Evolutionary conservation across 106 monocot genomes (phyloP).

Genomic region (Dendrobium officinale): DNA sequence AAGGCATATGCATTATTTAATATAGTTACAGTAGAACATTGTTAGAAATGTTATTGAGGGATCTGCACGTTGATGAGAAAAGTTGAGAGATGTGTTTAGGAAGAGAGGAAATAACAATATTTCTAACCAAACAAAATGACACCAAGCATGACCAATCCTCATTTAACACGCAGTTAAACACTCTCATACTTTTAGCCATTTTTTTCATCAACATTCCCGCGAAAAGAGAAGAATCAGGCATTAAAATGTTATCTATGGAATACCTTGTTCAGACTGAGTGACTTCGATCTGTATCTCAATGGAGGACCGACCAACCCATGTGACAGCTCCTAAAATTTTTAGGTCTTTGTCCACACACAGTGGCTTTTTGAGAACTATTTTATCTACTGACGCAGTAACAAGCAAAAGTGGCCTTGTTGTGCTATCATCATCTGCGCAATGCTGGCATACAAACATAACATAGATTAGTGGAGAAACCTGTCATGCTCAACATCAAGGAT

Average conservation of each 20-base stretch:
- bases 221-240: neutral
- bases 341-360: constrained; percentile 76
- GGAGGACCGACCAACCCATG: constrained; percentile 94
- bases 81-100: too few relatives aligned
- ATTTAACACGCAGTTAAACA: too few relatives aligned
- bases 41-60: neutral
- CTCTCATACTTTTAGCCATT: too few relatives aligned
- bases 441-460: constrained; percentile 31
- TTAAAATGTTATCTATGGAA: neutral
- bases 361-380: constrained; percentile 88
- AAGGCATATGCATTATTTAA: neutral
- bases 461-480: neutral
- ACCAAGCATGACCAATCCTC: too few relatives aligned
- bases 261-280: constrained; percentile 69
- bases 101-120: too few relatives aligned
- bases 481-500: neutral
- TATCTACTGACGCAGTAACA: constrained; percentile 93
- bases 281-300: constrained; percentile 86
- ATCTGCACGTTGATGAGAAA: neutral
- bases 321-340: constrained; percentile 78
- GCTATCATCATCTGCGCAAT: constrained; percentile 92
- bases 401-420: constrained; percentile 85
- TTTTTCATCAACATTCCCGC: too few relatives aligned
- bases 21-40: neutral
- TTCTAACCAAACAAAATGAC: too few relatives aligned